Base-by-base conservation (phyloP, 2,329 filamentous ascomycete species). In the Claviceps africana region DNA sequence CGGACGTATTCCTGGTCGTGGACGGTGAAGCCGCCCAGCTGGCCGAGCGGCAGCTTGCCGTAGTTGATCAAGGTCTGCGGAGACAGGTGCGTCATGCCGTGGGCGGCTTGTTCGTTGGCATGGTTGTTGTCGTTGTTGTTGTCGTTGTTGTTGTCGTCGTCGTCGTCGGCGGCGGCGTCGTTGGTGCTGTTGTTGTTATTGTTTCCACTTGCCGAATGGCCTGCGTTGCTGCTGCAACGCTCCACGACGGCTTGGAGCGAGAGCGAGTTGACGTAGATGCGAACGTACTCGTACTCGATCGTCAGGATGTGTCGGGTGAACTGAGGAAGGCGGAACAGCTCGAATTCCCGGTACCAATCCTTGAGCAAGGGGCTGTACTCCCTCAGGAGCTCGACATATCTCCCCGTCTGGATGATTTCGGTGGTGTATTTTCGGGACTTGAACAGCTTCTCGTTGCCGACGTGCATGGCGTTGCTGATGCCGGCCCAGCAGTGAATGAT, bases 241-340 rank as follows among this genome's bases (percentile, higher is more conserved):
- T 96, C 91, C 6, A 97, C 88, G 3, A 97, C 89, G 22, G 93
- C 93, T 69, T 98, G 93, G 2, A 98, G 73, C 2, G 90, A 90
- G 2, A 98, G 75, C 1, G 90, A 95, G 66, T 97, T 96, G 70
- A 96, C 79, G 64, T 97, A 97, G 49, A 96, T 86, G 61, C 91
- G 81, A 28, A 91, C 88, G 64, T 96, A 96, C 62, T 97, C 88
- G 62, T 93, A 96, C 70, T 98, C 93, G 58, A 97, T 96, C 8
- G 82, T 85, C 31, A 98, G 74, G 54, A 97, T 90, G 64, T 89
- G 82, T 31, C 78, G 72, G 57, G 82, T 83, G 56, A 77, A 84
- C 22, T 72, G 77, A 2, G 82, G 82, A 50, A 85, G 74, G 52
- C 79, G 77, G 61, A 87, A 85, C n/a, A 80, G 76, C 59, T 95